phyloP scores from a whole-genome alignment of 495 filamentous ascomycete species.

The Immersiella caudata region DNA sequence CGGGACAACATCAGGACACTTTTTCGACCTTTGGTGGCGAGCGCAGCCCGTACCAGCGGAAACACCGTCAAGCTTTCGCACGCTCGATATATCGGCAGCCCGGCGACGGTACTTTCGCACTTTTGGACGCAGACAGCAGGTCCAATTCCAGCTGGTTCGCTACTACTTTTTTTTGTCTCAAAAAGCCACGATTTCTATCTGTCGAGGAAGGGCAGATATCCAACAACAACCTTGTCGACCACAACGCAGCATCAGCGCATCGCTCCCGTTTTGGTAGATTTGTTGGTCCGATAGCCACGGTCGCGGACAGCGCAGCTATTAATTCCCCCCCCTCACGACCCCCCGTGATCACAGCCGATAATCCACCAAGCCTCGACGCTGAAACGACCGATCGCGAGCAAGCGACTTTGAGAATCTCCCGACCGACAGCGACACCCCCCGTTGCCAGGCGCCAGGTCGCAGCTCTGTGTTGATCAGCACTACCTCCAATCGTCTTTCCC shows the following conservation, averaged over 20 bases:
- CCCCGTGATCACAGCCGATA: not conserved
- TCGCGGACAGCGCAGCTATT: not conserved
- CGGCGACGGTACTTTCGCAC: not conserved
- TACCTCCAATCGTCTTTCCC: not conserved
- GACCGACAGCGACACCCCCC: not conserved
- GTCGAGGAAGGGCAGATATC: not conserved
- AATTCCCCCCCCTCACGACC: not conserved
- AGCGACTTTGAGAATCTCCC: not conserved
- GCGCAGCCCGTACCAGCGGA: not conserved
- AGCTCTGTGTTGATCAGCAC: not conserved
- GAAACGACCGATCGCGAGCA: not conserved
- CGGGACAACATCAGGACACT: not conserved
- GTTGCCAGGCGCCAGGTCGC: not conserved
- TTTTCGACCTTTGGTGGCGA: not conserved
- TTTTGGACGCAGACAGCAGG: conserved; percentile 6
- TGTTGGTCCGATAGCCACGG: not conserved
- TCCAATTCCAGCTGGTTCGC: not conserved
- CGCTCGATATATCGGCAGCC: not conserved
- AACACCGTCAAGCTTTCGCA: not conserved
- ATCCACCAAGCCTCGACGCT: not conserved
- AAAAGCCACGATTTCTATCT: conserved; percentile 20
- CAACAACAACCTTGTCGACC: not conserved
- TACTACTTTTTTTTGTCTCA: not conserved
- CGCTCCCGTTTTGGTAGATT: not conserved
- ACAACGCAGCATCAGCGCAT: not conserved